Evolutionary conservation across 345 rosid species (phyloP).

Genomic region (Pseudoturritis turrita): DNA sequence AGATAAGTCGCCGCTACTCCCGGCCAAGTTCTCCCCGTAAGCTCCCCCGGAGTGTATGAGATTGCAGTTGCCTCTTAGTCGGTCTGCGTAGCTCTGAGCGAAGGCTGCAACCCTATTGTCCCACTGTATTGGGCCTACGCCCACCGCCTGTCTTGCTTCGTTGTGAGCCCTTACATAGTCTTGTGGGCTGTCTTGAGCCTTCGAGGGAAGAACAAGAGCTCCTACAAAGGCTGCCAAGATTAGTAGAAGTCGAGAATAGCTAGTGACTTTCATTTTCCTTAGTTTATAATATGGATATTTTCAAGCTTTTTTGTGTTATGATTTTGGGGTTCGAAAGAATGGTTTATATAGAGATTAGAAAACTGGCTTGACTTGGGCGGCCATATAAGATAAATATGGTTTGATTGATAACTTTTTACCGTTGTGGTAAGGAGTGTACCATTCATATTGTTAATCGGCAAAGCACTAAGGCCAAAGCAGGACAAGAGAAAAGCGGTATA

Average conservation of each 20-base stretch:
- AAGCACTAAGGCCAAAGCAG: too few species aligned
- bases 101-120: neutral
- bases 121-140: slow-evolving; percentile 23
- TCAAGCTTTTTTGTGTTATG: neutral
- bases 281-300: neutral
- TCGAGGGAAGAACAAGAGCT: slow-evolving; percentile 7
- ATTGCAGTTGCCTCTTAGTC: slow-evolving; percentile 7
- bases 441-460: too few species aligned
- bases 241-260: neutral
- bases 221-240: slow-evolving; percentile 7
- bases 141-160: neutral
- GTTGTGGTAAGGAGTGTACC: too few species aligned
- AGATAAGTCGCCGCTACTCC: neutral
- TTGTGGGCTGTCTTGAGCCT: slow-evolving; percentile 23
- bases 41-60: slow-evolving; percentile 18
- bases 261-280: neutral
- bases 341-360: slow-evolving; percentile 7
- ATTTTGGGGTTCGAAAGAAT: neutral
- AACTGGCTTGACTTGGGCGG: neutral
- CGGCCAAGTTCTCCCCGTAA: slow-evolving; percentile 24
- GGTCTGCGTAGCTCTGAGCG: slow-evolving; percentile 11
- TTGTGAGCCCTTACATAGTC: slow-evolving; percentile 22
- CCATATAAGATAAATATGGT: too few species aligned
- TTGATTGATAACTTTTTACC: too few species aligned
- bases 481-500: too few species aligned